Base-by-base conservation (phyloP, 805 yeast genomes). In the Nakazawaea ernobii region DNA sequence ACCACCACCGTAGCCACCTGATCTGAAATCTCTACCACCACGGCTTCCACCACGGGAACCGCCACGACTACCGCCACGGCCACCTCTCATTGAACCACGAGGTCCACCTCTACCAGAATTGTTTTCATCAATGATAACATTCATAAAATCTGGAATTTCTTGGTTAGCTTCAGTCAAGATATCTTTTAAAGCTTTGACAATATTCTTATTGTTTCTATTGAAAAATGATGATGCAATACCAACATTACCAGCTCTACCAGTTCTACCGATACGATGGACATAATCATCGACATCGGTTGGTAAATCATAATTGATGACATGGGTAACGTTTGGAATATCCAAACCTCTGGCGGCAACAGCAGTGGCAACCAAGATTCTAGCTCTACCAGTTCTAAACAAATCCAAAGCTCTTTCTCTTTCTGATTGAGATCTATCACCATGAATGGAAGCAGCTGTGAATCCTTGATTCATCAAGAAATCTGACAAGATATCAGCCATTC, bases 291-390 rank as follows among this genome's bases (percentile, higher is more conserved):
- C 86, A 69, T 94, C 98, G 65, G 85, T 75, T 68, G 99, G 99
- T 68, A 94, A 77, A 67, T 94, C 99, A 69, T 86, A 94, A 80
- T 94, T 94, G 72, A 94, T 85, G 63, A 94, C 99, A 67, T 92
- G 98, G 42, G 95, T 85, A 59, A 94, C 99, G 67, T 94, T 94
- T 68, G 99, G 98, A 77, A 94, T 94, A 80, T 94, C 99, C 71
- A 94, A 82, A 78, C 99, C 99, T 84, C 99, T 89, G 51, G 98
- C 98, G 57, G 99, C 99, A 59, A 94, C 99, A 48, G 99, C 99
- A 58, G 99, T 94, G 44, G 99, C 99, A 57, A 94, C 99, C 74
- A 94, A 79, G 58, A 94, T 80, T 57, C 96, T 95, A 40, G 97
- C 87, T 60, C 79, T 76, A 66, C 99, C 99, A 55, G 81, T 71